Percentiles rank a stretch among this genome's conserved stretches.
phyloP scores from a whole-genome alignment of 2,329 filamentous ascomycete species.

The Penicillium brasilianum region DNA sequence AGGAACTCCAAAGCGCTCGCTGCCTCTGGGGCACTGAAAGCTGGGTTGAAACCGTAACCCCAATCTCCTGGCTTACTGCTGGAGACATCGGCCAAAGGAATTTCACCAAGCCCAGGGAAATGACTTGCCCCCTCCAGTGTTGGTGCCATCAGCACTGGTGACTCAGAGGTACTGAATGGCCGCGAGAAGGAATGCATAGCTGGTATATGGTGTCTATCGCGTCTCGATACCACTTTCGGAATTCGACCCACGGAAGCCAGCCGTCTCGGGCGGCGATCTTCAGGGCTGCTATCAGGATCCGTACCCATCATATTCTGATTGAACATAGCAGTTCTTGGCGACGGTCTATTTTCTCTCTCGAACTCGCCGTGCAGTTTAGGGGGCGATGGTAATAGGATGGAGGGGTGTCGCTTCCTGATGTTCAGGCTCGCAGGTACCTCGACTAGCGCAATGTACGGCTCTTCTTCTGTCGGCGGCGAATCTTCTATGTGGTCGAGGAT shows the following conservation, averaged over 20 bases:
- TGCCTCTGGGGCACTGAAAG: conserved; percentile 42
- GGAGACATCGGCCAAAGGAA: conserved; percentile 30
- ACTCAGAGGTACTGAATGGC: conserved; percentile 66
- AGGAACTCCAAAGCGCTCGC: conserved; percentile 39
- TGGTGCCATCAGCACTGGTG: conserved; percentile 47
- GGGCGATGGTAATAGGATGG: conserved; percentile 50
- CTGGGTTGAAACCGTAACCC: conserved; percentile 36
- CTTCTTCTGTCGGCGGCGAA: conserved; percentile 47
- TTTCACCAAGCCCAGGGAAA: conserved; percentile 30
- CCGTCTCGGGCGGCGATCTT: conserved; percentile 61
- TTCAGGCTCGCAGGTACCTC: conserved; percentile 37
- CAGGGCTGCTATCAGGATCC: conserved; percentile 22
- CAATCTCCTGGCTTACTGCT: conserved; percentile 33
- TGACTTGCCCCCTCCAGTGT: conserved; percentile 31
- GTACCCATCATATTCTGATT: conserved; percentile 33
- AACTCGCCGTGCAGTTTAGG: conserved; percentile 44
- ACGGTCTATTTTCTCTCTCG: conserved; percentile 35
- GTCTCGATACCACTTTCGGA: conserved; percentile 75
- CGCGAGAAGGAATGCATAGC: conserved; percentile 83
- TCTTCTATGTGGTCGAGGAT: conserved; percentile 46
- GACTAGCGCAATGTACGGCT: conserved; percentile 28
- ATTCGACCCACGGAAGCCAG: conserved; percentile 84
- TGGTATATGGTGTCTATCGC: conserved; percentile 65
- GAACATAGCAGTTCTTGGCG: conserved; percentile 45
- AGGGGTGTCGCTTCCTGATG: conserved; percentile 42